Evolutionary conservation across 2,329 filamentous ascomycete genomes (phyloP).

Genomic region (Colletotrichum aenigma): DNA sequence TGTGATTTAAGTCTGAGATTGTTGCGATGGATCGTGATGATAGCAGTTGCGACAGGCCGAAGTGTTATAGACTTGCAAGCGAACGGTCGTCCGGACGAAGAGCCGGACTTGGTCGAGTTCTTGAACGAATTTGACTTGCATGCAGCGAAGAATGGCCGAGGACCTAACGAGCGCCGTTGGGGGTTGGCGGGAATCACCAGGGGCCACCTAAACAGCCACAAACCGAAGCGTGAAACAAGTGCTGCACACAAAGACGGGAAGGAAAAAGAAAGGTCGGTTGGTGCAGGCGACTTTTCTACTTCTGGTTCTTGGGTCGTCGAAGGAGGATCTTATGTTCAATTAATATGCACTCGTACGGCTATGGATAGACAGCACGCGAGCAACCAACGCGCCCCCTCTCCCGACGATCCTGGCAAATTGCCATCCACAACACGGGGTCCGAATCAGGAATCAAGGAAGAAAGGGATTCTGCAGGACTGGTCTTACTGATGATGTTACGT

Average conservation of each 20-base stretch:
- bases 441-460: neutral
- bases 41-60: neutral
- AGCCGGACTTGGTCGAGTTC: neutral
- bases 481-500: neutral
- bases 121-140: neutral
- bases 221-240: constrained; percentile 4
- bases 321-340: neutral
- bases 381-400: neutral
- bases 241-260: neutral
- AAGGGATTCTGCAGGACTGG: neutral
- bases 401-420: neutral
- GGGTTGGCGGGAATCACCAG: neutral
- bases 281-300: neutral
- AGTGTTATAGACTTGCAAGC: neutral
- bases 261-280: neutral
- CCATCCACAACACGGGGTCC: neutral
- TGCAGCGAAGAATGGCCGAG: neutral
- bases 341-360: neutral
- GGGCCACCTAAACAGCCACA: neutral
- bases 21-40: neutral
- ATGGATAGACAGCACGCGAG: neutral
- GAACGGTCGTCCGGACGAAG: neutral
- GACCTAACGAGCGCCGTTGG: neutral
- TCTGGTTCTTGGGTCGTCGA: neutral
- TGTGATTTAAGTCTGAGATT: neutral